Percentiles rank a stretch among this genome's conserved stretches.
phyloP scores from a whole-genome alignment of 164 flowering plant genomes.

The Tetracentron sinense region DNA sequence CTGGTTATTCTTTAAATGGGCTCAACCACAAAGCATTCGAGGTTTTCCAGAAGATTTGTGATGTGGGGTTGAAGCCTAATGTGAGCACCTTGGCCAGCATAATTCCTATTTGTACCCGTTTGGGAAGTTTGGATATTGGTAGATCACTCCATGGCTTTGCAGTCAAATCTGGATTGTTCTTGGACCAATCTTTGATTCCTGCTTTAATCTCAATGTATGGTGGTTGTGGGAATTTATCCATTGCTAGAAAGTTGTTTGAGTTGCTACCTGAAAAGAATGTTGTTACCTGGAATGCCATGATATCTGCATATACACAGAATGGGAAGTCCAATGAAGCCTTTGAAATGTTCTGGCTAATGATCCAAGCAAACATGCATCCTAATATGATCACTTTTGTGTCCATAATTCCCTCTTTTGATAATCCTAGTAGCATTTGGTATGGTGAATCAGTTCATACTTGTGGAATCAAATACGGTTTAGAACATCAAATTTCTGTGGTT shows the following conservation, averaged over 20 bases:
- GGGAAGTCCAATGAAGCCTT: constrained; percentile 17
- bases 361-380: constrained; percentile 10
- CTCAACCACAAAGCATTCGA: constrained; percentile 6
- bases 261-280: constrained; percentile 14
- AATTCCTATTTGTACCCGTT: constrained; percentile 17
- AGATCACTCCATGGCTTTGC: constrained; percentile 16
- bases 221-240: constrained; percentile 11
- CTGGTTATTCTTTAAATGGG: constrained; percentile 31
- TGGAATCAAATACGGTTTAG: constrained; percentile 22
- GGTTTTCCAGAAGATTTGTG: constrained; percentile 12
- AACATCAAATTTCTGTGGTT: constrained; percentile 15
- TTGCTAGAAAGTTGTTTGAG: constrained; percentile 15
- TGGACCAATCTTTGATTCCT: constrained; percentile 14
- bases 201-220: constrained; percentile 22
- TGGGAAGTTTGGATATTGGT: constrained; percentile 10
- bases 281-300: constrained; percentile 26
- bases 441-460: constrained; percentile 25
- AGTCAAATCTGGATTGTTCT: constrained; percentile 17
- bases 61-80: constrained; percentile 19
- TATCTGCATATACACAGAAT: constrained; percentile 22
- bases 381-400: constrained; percentile 19
- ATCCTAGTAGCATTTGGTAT: constrained; percentile 4
- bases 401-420: constrained; percentile 21
- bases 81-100: constrained; percentile 21
- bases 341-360: constrained; percentile 18